These are phyloP conservation scores for Chalaropsis ovoidea DNA, from an alignment of 2,329 filamentous ascomycete species.

Conservation along the genomic window DNA sequence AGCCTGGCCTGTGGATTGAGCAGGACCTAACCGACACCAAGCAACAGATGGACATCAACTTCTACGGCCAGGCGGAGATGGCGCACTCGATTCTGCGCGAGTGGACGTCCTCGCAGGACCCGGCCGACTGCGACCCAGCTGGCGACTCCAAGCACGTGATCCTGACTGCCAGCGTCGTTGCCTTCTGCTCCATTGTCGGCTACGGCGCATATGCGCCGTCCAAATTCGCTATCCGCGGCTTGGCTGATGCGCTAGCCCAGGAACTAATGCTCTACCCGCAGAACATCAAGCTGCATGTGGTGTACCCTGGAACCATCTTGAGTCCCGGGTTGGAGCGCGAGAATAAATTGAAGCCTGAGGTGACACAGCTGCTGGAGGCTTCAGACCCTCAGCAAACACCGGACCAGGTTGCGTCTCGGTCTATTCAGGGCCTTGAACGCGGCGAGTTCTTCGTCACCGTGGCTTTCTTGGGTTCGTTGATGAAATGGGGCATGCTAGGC, in stretches of 20 bases:
- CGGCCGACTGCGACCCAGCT: slow-evolving; percentile 30
- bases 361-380: slow-evolving; percentile 71
- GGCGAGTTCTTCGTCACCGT: slow-evolving; percentile 74
- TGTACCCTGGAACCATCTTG: slow-evolving; percentile 76
- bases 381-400: slow-evolving; percentile 71
- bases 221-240: slow-evolving; percentile 73
- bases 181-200: slow-evolving; percentile 67
- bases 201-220: slow-evolving; percentile 75
- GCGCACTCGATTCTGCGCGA: slow-evolving; percentile 65
- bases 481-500: slow-evolving; percentile 54
- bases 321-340: slow-evolving; percentile 66
- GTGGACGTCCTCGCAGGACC: slow-evolving; percentile 50
- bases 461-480: slow-evolving; percentile 57
- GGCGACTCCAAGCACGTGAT: slow-evolving; percentile 60
- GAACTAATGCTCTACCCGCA: slow-evolving; percentile 82
- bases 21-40: slow-evolving; percentile 56
- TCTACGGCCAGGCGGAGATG: slow-evolving; percentile 77
- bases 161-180: slow-evolving; percentile 69
- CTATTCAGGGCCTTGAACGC: slow-evolving; percentile 65
- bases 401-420: slow-evolving; percentile 60
- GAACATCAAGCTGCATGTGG: slow-evolving; percentile 67
- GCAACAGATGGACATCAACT: slow-evolving; percentile 85
- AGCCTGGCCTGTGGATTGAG: slow-evolving; percentile 68
- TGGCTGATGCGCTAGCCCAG: slow-evolving; percentile 74
- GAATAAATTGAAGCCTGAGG: slow-evolving; percentile 64